phyloP scores from a whole-genome alignment of 2,329 filamentous ascomycete species.

The Cladosporium austrohemisphaericum region DNA sequence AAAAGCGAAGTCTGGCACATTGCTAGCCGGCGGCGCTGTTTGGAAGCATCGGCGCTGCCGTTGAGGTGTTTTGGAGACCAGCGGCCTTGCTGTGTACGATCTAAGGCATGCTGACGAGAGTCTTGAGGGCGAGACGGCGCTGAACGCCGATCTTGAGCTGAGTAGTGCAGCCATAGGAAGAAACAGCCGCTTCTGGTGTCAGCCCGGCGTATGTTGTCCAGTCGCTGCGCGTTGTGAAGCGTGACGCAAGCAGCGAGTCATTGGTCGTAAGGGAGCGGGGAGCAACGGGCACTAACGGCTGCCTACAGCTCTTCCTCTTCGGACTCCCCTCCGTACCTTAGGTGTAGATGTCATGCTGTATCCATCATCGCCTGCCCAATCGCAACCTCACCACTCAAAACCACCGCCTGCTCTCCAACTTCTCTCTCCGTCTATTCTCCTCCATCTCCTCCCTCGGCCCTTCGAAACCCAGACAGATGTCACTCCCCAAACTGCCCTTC shows the following conservation, averaged over 20 bases:
- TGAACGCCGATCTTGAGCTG: background rate
- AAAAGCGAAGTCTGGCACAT: conserved; percentile 50
- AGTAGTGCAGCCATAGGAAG: conserved; percentile 1
- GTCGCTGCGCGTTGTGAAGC: too few species aligned
- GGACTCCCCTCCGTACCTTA: too few species aligned
- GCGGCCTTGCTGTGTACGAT: background rate
- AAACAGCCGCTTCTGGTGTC: too few species aligned
- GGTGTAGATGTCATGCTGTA: too few species aligned
- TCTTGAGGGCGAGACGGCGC: background rate
- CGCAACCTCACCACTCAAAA: too few species aligned
- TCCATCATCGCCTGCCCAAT: too few species aligned
- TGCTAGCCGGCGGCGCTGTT: conserved; percentile 15
- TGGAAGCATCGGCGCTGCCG: conserved; percentile 21
- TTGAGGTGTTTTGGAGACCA: conserved; percentile 1
- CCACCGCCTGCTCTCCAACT: conserved; percentile 43
- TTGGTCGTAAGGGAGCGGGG: too few species aligned
- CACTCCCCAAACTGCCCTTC: conserved; percentile 26
- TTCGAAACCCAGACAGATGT: conserved; percentile 39
- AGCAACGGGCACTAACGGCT: too few species aligned
- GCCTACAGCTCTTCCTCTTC: too few species aligned
- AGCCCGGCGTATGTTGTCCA: too few species aligned
- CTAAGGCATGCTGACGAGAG: background rate
- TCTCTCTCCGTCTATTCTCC: conserved; percentile 38
- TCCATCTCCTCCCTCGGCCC: conserved; percentile 46
- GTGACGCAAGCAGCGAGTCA: too few species aligned